Base-by-base conservation (phyloP, 176 grass and related monocot genomes). In the Canna indica region DNA sequence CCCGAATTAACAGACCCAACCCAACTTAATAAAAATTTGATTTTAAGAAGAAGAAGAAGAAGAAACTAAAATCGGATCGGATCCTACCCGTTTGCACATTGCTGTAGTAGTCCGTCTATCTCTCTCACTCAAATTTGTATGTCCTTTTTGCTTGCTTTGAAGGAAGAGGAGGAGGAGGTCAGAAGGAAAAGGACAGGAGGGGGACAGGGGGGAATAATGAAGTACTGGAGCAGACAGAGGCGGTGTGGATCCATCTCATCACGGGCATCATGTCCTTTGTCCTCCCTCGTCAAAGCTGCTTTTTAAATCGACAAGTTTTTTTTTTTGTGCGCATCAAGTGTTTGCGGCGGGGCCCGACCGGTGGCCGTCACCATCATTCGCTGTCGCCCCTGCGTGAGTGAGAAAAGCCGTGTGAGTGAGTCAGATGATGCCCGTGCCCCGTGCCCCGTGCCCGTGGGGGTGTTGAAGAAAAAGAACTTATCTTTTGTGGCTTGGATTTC, bases 231-330 rank as follows among this genome's bases (percentile, higher is more conserved):
- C 46, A 48, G 46, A 48, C 46, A 48, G n/a, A 25, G 22, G 56
- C 8, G 47, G 16, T 50, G 47, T 15, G 47, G 16, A 50, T 50
- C 47, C 47, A 59, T 59, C 26, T 26, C 56, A 59, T 59, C 56
- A 59, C 56, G 56, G 56, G 56, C 56, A 59, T 59, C 56, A 28
- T 59, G n/a, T 59, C 56, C 56, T 59, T 59, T 28, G 24, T 59
- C 56, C 25, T 28, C 22, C 56, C 25, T 28, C 22, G 56, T 29
- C 56, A 59, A 28, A 6, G 7, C 25, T 59, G 11, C 2, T 7
- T 59, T 50, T 50, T 50, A 17, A 18, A 20, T 50, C 47, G 14
- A 50, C 56, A 18, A 29, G 1, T 24, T 28, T 13, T 28, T 29
- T 13, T 59, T 12, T 28, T 59, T 59, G 56, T 28, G 56, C 25